Evolutionary conservation across 148 eudicot species (phyloP).

Genomic region (Rhododendron kiyosumense): DNA sequence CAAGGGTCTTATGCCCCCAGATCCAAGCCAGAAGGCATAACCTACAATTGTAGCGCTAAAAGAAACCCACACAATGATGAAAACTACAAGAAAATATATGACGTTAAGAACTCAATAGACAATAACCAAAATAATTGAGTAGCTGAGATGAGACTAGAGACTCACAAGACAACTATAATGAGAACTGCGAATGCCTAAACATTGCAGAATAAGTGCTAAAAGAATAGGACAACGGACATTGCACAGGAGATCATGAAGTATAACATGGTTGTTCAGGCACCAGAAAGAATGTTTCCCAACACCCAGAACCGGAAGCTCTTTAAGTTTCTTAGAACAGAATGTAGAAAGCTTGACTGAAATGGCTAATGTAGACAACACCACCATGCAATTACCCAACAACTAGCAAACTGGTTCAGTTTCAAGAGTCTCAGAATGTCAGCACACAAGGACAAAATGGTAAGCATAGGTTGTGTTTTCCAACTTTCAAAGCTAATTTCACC

Average conservation of each 20-base stretch:
- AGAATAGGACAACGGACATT: not conserved
- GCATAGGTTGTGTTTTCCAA: not conserved
- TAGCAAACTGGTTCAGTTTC: not conserved
- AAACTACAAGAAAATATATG: too few species aligned
- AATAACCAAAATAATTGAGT: not conserved
- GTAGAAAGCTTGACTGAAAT: not conserved
- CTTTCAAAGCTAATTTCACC: not conserved
- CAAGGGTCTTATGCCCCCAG: not conserved
- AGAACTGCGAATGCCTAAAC: not conserved
- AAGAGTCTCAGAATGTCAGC: not conserved
- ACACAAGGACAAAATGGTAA: not conserved
- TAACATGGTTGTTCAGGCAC: not conserved
- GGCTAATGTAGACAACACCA: not conserved
- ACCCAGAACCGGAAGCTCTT: not conserved
- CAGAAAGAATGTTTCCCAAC: not conserved
- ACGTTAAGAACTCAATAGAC: not conserved
- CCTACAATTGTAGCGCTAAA: not conserved
- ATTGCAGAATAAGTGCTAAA: too few species aligned
- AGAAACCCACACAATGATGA: not conserved
- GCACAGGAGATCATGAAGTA: not conserved
- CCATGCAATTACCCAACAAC: not conserved
- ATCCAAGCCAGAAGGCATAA: not conserved
- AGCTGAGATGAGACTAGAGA: not conserved
- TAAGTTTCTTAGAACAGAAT: not conserved
- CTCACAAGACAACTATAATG: not conserved